phyloP scores from a whole-genome alignment of 2,329 filamentous ascomycete genomes.

The Alternaria rosae region DNA sequence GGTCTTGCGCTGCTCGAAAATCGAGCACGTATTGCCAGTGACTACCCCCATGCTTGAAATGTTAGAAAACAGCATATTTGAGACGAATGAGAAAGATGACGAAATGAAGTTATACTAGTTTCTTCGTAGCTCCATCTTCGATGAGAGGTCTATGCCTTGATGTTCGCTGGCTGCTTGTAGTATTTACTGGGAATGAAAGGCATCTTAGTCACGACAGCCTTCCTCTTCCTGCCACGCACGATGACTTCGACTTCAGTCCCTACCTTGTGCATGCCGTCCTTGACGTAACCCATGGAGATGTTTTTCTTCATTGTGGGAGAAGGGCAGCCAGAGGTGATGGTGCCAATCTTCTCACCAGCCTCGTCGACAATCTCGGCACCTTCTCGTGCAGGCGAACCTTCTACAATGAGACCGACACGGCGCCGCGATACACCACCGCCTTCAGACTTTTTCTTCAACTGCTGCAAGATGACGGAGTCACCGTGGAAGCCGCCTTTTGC shows the following conservation, averaged over 20 bases:
- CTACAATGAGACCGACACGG: constrained; percentile 80
- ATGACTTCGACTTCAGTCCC: constrained; percentile 82
- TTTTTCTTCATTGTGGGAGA: constrained; percentile 87
- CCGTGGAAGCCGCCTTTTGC: constrained; percentile 82
- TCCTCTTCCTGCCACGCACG: constrained; percentile 77
- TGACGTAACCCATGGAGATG: constrained; percentile 94
- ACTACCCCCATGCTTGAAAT: no score
- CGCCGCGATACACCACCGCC: constrained; percentile 73
- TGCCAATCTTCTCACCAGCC: constrained; percentile 73
- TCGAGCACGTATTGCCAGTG: background rate
- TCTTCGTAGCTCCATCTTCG: background rate
- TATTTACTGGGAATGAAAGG: constrained; percentile 86
- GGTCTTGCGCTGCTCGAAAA: background rate
- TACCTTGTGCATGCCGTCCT: constrained; percentile 80
- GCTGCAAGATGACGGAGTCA: constrained; percentile 75
- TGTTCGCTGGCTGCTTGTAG: constrained; percentile 54
- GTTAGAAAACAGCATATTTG: no score
- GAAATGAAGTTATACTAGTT: background rate
- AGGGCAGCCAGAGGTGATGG: constrained; percentile 87
- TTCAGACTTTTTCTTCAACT: constrained; percentile 78
- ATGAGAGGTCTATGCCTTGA: constrained; percentile 27
- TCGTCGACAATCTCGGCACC: constrained; percentile 78
- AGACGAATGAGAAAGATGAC: background rate
- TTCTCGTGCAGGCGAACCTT: constrained; percentile 88
- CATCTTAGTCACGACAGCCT: constrained; percentile 83